Percentiles rank a stretch among this genome's conserved stretches.
phyloP scores from a whole-genome alignment of 495 filamentous ascomycete genomes.

The Platismatia glauca region DNA sequence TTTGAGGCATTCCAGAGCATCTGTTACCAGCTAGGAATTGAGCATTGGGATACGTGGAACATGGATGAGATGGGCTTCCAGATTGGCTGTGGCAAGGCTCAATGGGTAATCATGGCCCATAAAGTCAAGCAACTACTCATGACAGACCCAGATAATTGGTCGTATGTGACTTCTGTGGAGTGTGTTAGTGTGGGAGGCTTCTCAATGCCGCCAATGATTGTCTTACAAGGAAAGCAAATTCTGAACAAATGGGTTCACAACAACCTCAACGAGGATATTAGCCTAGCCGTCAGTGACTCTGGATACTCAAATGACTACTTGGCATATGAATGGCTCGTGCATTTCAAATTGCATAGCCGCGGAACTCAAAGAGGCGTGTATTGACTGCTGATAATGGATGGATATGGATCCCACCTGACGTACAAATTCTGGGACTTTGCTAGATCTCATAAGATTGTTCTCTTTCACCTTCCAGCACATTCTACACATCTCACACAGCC shows the following conservation, averaged over 20 bases:
- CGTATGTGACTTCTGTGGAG: constrained; percentile 15
- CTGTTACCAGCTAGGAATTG: neutral
- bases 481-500: no score
- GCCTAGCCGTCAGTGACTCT: neutral
- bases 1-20: neutral
- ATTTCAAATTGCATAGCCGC: constrained; percentile 7
- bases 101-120: neutral
- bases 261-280: neutral
- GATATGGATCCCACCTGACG: no score
- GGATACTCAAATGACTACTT: constrained; percentile 16
- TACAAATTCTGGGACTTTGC: no score
- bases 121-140: neutral
- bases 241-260: neutral
- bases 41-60: neutral
- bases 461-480: no score
- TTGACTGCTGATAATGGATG: no score
- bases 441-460: no score
- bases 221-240: neutral
- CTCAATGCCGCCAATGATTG: constrained; percentile 9
- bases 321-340: constrained; percentile 10
- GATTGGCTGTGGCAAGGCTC: neutral
- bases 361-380: no score
- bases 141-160: constrained; percentile 7
- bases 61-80: no score
- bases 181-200: constrained; percentile 7